Base-by-base conservation (phyloP, 2,329 filamentous ascomycete species). In the Calonectria leucothoes region DNA sequence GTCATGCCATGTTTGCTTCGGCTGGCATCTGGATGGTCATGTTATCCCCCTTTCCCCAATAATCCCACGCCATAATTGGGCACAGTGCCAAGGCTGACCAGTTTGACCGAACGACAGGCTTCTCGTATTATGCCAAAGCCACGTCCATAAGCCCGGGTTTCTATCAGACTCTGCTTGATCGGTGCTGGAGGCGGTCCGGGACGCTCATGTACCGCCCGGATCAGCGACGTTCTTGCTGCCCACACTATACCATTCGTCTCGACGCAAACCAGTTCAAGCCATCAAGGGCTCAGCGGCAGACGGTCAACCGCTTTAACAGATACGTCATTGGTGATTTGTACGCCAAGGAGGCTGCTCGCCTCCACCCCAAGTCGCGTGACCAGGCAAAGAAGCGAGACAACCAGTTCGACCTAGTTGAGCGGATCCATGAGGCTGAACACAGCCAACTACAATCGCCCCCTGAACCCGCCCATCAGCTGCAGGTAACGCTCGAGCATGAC, bases 161-260 rank as follows among this genome's bases (percentile, higher is more conserved):
- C 79, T 97, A 97, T 79, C 93, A 96, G 82, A 86, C 82, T 52
- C 87, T 97, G 45, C 86, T 96, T 55, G 91, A 95, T 83, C 91
- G 93, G 76, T 94, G 93, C 74, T 97, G 94, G 94, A 93, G 94
- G 83, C 90, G 94, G 75, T 95, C 92, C 45, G 92, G 90, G 20
- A 91, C 86, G 33, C 87, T 95, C 11, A 86, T 97, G 63, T 97
- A 97, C 84, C 92, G 94, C 74, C 94, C 94, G 17, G 93, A 97
- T 83, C 92, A 95, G 79, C 89, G 90, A 72, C 89, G 92, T 70
- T 94, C 95, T 74, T 99, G 97, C 81, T 99, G 97, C 83, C 95
- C 96, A 55, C 95, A 98, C 81, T 98, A 96, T 83, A 95, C 94
- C 1, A 92, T 97, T 68, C 91, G 94, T 59, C 87, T 96, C 25